Evolutionary conservation across 2,329 filamentous ascomycete genomes (phyloP), one percentile per base, ranked within the genome.

Genomic region (Aspergillus nomiae): DNA sequence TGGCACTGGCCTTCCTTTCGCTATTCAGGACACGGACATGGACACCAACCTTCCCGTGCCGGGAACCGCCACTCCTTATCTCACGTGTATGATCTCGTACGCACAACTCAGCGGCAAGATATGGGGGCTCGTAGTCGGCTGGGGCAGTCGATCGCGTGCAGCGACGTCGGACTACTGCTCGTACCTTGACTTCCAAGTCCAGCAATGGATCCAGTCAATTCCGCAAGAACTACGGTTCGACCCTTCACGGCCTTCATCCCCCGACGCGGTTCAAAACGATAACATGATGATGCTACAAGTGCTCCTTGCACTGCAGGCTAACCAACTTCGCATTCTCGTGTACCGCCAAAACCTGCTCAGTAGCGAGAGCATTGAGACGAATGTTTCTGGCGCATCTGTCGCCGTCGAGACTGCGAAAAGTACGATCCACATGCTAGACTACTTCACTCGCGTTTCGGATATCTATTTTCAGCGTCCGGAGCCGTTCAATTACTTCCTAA

Each of bases 1-100:
- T 38, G 83, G 83, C 2, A 84, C 82, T 0, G 82, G 83, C 14
- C 67, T 85, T 24, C 82, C 83, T 0, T 85, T 84, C 65, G 79
- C 79, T 0, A 75, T 85, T 5, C 75, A 82, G 12, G 82, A 85
- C 59, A 76, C 78, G 0, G 83, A 84, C 56, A 81, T 85, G 63
- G 83, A 85, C 56, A 80, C 82, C 0, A 78, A 80, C 43, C 66
- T 85, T 1, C 81, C 81, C 0, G 78, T 83, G 58, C 80, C 80
- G 0, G 82, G 69, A 3, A 68, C 74, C 16, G 69, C 74, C 16
- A 73, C 73, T 3, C 73, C 78, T 0, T 84, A 83, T 48, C 69
- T 84, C 0, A 78, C 78, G 3, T 84, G 81, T 55, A 81, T 84
- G 81, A 79, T 84, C 1, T 78, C 77, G 0, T 83, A 84, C 45